Evolutionary conservation across 163 green algal species (phyloP), one percentile per base, ranked within the genome.

Genomic region (Prototheca stagnorum): DNA sequence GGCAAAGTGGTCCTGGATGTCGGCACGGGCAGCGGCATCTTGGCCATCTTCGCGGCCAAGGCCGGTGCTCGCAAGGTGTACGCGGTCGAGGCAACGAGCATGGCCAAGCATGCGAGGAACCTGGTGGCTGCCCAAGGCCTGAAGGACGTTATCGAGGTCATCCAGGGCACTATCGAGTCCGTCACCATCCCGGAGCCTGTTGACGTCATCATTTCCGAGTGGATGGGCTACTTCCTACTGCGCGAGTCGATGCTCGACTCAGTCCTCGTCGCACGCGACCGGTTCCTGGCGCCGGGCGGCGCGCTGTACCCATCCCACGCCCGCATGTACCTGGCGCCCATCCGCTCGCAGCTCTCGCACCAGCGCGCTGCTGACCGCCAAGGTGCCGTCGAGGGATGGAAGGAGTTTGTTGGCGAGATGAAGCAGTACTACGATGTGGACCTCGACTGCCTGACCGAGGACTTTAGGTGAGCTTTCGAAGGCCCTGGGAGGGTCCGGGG

Each of bases 131-230:
- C 68, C 17, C 93, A 97, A 65, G 77, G 80, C 53, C 48, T 95
- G 42, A 50, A 53, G 8, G 57, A 83, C 39, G 44, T 78, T 0
- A 60, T 96, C 4, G 74, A 84, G 51, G 85, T 96, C 16, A 88
- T 95, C 45, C 81, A 96, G 59, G 80, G 79, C 44, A 87, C 73
- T 19, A 84, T 96, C 17, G 87, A 96, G 68, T 80, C 66, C 19
- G 80, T 94, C 20, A 54, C 77, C 26, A 59, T 96, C 24, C 87
- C 87, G 21, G 87, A 96, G 61, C 88, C 93, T 74, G 82, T 93
- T 4, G 87, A 98, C 74, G 84, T 98, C 59, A 95, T 98, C 59
- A 88, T 98, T 50, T 84, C 64, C 4, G 85, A 96, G 64, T 93
- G 79, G 79, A 92, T 89, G 74, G 88, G 88, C 35, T 95, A 95